Conservation (phyloP, 163 green algal genomes). For the Volvox carteri region DNA sequence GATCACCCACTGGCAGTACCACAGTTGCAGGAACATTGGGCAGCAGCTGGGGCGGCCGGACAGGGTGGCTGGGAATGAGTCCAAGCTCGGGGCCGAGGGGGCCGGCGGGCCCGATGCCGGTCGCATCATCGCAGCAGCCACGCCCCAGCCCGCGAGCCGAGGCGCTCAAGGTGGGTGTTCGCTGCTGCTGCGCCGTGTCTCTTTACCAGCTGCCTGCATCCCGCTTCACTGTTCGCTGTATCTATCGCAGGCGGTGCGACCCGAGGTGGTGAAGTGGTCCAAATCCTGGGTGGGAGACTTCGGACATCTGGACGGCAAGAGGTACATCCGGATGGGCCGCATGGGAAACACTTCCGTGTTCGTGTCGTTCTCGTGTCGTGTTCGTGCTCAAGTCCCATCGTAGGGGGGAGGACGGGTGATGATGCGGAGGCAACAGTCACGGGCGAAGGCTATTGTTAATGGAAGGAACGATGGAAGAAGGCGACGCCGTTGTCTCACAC, state of each 20-base stretch:
- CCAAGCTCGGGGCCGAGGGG: not conserved
- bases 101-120: too few species aligned
- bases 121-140: not conserved
- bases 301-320: slow-evolving; percentile 61
- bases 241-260: not conserved
- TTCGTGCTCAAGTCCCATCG: too few species aligned
- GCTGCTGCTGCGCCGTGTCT: too few species aligned
- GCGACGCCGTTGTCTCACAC: too few species aligned
- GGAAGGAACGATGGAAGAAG: too few species aligned
- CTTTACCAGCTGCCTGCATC: too few species aligned
- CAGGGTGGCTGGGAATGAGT: not conserved
- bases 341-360: too few species aligned
- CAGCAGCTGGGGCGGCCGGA: not conserved
- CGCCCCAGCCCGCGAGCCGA: not conserved
- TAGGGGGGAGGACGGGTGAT: too few species aligned
- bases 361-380: too few species aligned
- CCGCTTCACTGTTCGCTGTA: too few species aligned
- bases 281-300: slow-evolving; percentile 65
- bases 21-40: not conserved
- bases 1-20: not conserved
- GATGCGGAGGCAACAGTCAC: too few species aligned
- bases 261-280: slow-evolving; percentile 42
- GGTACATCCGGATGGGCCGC: not conserved
- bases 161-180: slow-evolving; percentile 15
- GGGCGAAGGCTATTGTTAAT: too few species aligned